A percentile compares a stretch with the other conserved stretches of the same genome.
phyloP scores from a whole-genome alignment of 108 stramenopile genomes.

The Cyclostephanos tholiformis region DNA sequence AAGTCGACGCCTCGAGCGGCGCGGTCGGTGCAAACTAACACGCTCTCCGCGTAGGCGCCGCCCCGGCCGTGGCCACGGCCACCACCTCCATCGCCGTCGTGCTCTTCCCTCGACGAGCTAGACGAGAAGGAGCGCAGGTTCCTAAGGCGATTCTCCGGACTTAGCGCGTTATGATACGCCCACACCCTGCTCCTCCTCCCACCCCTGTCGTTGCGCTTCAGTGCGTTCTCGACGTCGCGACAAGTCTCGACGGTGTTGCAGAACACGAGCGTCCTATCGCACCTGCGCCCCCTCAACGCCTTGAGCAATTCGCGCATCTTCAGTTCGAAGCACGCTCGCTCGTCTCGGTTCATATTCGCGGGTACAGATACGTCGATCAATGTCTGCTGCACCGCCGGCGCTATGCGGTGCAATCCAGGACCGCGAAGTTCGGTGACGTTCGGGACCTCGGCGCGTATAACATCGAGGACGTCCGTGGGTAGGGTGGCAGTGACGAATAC shows the following conservation, averaged over 20 bases:
- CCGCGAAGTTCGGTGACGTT: slow-evolving; percentile 68
- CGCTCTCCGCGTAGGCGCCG: slow-evolving; percentile 34
- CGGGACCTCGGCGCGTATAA: slow-evolving; percentile 80
- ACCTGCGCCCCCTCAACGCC: slow-evolving; percentile 67
- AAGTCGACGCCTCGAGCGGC: slow-evolving; percentile 93
- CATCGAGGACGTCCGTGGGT: slow-evolving; percentile 74
- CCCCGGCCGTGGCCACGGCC: slow-evolving; percentile 25
- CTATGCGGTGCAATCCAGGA: slow-evolving; percentile 91
- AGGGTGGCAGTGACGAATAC: slow-evolving; percentile 95
- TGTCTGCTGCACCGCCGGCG: slow-evolving; percentile 69
- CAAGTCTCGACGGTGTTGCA: slow-evolving; percentile 97
- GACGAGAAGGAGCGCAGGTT: slow-evolving; percentile 62
- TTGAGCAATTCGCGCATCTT: slow-evolving; percentile 86
- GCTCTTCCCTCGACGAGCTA: slow-evolving; percentile 7
- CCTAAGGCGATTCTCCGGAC: slow-evolving; percentile 61
- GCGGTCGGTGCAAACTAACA: slow-evolving; percentile 96
- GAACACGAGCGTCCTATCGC: slow-evolving; percentile 90
- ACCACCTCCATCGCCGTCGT: neutral
- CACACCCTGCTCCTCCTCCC: slow-evolving; percentile 43
- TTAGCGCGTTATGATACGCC: slow-evolving; percentile 91
- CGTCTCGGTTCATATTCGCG: slow-evolving; percentile 58
- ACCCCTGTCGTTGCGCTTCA: slow-evolving; percentile 79
- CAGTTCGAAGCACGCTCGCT: slow-evolving; percentile 72
- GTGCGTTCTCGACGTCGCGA: slow-evolving; percentile 89
- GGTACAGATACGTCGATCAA: slow-evolving; percentile 91